These are phyloP conservation scores for Isabelozyma rhagii DNA, from an alignment of 805 yeast species.

Conservation along the genomic window DNA sequence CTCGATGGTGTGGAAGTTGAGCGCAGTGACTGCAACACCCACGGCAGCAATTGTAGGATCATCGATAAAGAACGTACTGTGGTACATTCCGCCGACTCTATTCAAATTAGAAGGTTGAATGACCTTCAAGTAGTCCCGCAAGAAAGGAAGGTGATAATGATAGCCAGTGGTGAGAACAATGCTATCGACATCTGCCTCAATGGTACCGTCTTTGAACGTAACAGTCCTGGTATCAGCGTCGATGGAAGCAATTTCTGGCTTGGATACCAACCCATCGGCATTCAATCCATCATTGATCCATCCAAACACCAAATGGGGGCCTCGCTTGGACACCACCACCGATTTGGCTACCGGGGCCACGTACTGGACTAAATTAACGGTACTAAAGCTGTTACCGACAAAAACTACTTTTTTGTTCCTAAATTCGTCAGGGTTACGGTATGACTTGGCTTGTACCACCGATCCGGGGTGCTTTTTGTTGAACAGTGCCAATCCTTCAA, in stretches of 20 bases:
- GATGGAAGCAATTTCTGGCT: constrained; percentile 22
- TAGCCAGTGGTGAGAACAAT: constrained; percentile 52
- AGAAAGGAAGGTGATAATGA: constrained; percentile 45
- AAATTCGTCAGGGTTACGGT: constrained; percentile 45
- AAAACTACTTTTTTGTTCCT: constrained; percentile 38
- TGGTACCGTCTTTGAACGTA: constrained; percentile 24
- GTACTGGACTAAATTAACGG: constrained; percentile 45
- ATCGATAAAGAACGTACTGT: constrained; percentile 34
- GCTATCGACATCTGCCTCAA: constrained; percentile 27
- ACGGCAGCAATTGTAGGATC: constrained; percentile 43
- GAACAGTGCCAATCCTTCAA: constrained; percentile 52
- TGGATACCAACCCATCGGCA: constrained; percentile 27
- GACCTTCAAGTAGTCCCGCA: constrained; percentile 18
- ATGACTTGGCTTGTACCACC: constrained; percentile 57
- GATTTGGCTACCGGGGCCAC: constrained; percentile 21
- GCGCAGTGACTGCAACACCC: constrained; percentile 40
- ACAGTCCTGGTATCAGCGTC: constrained; percentile 21
- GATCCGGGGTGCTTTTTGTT: constrained; percentile 40
- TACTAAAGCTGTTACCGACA: constrained; percentile 43
- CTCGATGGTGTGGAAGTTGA: constrained; percentile 50
- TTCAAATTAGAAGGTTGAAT: constrained; percentile 20
- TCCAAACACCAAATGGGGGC: constrained; percentile 22
- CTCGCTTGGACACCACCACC: constrained; percentile 23
- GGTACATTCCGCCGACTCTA: constrained; percentile 36
- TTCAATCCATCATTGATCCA: constrained; percentile 40